Percentiles rank a stretch among this genome's conserved stretches.
phyloP scores from a whole-genome alignment of 257 asterid genomes.

The Jacaranda copaia region DNA sequence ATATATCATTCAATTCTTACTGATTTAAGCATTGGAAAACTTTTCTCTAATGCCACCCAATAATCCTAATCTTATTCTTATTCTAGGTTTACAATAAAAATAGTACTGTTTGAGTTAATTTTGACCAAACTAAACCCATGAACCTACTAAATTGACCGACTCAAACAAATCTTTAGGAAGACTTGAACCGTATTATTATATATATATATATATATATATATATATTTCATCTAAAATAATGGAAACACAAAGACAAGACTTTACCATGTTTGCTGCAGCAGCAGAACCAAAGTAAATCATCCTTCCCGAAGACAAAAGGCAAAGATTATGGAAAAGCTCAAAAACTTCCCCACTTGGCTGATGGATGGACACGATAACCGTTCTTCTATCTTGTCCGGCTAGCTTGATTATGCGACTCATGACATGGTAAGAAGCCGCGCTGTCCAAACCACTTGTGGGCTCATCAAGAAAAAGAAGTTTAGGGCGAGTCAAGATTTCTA shows the following conservation, averaged over 20 bases:
- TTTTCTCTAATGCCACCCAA: no score
- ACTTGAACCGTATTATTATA: no score
- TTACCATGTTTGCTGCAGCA: conserved; percentile 54
- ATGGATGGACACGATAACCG: conserved; percentile 60
- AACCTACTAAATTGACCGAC: no score
- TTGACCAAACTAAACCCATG: no score
- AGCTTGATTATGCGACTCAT: conserved; percentile 53
- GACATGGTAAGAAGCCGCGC: conserved; percentile 67
- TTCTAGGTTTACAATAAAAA: no score
- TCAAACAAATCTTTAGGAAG: no score
- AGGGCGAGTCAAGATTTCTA: conserved; percentile 65
- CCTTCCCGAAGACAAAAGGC: conserved; percentile 59
- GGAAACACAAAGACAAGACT: background rate
- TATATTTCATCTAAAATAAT: no score
- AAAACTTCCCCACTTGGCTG: conserved; percentile 67
- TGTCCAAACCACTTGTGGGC: conserved; percentile 68
- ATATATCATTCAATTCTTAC: no score
- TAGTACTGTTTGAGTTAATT: no score
- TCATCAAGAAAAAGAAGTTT: conserved; percentile 64
- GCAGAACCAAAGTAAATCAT: conserved; percentile 61
- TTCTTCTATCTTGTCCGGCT: conserved; percentile 44
- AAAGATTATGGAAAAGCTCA: conserved; percentile 63
- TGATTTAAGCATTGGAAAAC: no score
- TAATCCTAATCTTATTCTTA: no score
- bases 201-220: no score